A percentile compares a stretch with the other conserved stretches of the same genome.
These are phyloP conservation scores for Neltuma alba DNA, from an alignment of 306 rosid species.

Conservation along the genomic window DNA sequence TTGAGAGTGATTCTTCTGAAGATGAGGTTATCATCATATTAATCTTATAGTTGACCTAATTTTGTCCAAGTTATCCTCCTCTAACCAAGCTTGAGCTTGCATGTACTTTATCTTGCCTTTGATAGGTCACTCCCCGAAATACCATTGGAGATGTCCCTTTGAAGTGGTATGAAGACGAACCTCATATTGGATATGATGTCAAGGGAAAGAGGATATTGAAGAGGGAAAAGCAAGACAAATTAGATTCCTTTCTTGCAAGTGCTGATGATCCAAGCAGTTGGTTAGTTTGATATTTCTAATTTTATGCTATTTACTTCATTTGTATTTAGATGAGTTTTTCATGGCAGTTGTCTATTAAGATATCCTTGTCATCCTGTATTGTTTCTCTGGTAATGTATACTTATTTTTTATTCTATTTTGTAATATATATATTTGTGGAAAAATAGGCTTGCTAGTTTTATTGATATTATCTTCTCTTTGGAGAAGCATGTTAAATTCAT, in stretches of 20 bases:
- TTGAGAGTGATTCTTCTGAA: slow-evolving; percentile 93
- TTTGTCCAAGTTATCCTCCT: not conserved
- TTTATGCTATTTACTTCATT: slow-evolving; percentile 3
- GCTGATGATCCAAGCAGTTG: slow-evolving; percentile 88
- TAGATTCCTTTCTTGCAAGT: slow-evolving; percentile 72
- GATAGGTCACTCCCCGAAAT: slow-evolving; percentile 80
- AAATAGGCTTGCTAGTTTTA: slow-evolving; percentile 7
- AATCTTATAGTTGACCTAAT: not conserved
- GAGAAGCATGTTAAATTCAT: slow-evolving; percentile 30
- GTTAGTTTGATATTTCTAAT: slow-evolving; percentile 43
- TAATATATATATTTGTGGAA: not conserved
- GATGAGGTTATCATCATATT: slow-evolving; percentile 67
- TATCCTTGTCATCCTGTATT: not conserved
- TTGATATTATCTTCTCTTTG: not conserved
- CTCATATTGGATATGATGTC: slow-evolving; percentile 89
- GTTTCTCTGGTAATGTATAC: not conserved
- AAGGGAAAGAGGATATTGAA: slow-evolving; percentile 81
- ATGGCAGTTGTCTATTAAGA: not conserved
- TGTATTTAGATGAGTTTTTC: not conserved
- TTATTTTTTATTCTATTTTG: not conserved
- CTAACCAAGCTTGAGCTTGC: not conserved
- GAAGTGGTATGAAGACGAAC: slow-evolving; percentile 84
- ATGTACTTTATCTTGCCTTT: slow-evolving; percentile 15
- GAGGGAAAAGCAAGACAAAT: slow-evolving; percentile 76
- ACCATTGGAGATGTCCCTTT: slow-evolving; percentile 88